These are phyloP conservation scores for Syncephalastrum racemosum DNA, from an alignment of 371 early-diverging fungal species.

Conservation along the genomic window DNA sequence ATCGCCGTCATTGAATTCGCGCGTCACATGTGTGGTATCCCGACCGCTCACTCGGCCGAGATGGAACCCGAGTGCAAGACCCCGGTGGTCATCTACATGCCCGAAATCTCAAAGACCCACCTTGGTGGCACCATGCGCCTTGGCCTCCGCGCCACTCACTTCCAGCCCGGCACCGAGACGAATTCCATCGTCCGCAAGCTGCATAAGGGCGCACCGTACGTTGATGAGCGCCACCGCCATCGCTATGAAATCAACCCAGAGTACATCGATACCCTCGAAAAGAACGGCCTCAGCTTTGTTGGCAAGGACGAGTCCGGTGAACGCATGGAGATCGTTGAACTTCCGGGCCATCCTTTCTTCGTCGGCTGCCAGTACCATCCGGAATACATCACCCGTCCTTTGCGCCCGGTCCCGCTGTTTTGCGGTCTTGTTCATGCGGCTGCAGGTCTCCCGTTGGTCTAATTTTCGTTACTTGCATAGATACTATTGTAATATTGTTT, in stretches of 20 bases:
- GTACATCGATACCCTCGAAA: constrained; percentile 75
- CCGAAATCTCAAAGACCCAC: constrained; percentile 92
- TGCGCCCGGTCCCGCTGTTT: constrained; percentile 93
- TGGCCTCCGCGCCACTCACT: constrained; percentile 87
- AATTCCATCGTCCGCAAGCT: constrained; percentile 60
- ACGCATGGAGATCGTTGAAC: constrained; percentile 97
- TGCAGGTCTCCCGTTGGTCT: too few species aligned
- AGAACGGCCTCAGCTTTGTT: constrained; percentile 86
- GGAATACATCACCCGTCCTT: constrained; percentile 96
- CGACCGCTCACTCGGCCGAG: constrained; percentile 87
- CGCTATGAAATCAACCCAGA: constrained; percentile 98
- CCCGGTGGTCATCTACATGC: constrained; percentile 94
- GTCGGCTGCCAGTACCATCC: constrained; percentile 99
- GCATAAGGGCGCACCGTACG: constrained; percentile 64
- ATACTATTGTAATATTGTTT: too few species aligned
- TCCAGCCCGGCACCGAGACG: constrained; percentile 65
- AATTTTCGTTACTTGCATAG: too few species aligned
- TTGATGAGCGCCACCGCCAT: constrained; percentile 98
- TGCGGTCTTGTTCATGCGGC: constrained; percentile 90
- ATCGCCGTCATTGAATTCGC: constrained; percentile 98
- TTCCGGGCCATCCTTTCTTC: constrained; percentile 93
- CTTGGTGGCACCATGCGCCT: constrained; percentile 98
- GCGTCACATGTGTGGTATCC: constrained; percentile 90
- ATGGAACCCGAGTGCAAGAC: constrained; percentile 69
- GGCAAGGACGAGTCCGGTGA: constrained; percentile 93